These are phyloP conservation scores for Iris macrosiphon DNA, from an alignment of 106 monocot genomes.

Conservation along the genomic window DNA sequence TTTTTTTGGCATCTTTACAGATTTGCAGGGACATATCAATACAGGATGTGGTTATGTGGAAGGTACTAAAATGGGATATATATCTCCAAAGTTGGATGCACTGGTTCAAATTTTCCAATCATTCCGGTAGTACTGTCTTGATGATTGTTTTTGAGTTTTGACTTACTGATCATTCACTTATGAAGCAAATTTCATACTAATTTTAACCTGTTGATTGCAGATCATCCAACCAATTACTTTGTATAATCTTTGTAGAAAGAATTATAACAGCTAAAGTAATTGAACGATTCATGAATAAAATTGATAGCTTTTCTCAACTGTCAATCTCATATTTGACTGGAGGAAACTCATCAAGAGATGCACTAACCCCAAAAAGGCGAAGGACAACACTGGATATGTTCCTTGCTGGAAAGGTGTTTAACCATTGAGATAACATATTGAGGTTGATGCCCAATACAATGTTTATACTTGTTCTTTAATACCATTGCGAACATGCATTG, in stretches of 20 bases:
- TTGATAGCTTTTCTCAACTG: constrained; percentile 54
- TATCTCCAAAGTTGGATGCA: constrained; percentile 82
- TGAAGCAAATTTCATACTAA: neutral
- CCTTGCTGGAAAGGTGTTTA: constrained; percentile 65
- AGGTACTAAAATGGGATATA: constrained; percentile 40
- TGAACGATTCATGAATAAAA: constrained; percentile 46
- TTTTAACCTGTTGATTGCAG: constrained; percentile 19
- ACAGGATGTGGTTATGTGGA: constrained; percentile 30
- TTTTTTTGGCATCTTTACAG: constrained; percentile 23
- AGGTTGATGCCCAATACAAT: neutral
- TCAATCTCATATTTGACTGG: constrained; percentile 79
- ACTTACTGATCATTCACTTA: neutral
- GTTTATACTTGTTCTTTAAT: neutral
- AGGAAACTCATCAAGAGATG: constrained; percentile 67
- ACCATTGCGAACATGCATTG: neutral
- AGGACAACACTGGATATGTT: constrained; percentile 61
- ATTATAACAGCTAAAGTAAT: constrained; percentile 83
- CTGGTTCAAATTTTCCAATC: constrained; percentile 54
- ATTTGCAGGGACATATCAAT: constrained; percentile 26
- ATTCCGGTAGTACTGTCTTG: constrained; percentile 39
- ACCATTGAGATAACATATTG: neutral
- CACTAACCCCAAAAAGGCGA: constrained; percentile 53
- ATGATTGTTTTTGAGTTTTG: neutral
- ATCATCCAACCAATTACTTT: constrained; percentile 39
- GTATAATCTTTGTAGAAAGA: constrained; percentile 89